Evolutionary conservation across 208 protist species (phyloP).

Genomic region (Crithidia sp.): DNA sequence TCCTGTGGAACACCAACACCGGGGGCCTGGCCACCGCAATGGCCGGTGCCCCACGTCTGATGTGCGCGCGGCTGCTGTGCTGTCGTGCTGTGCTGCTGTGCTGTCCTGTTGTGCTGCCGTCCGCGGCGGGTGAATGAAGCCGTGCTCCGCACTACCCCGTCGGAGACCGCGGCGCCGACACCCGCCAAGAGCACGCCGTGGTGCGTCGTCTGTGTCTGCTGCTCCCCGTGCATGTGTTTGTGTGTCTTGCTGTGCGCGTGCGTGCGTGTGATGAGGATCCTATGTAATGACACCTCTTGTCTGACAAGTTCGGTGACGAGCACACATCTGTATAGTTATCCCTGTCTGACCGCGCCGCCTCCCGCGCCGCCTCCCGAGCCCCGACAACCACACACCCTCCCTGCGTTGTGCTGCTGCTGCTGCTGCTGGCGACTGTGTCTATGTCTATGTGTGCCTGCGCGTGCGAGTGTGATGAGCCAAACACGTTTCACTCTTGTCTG

Average conservation of each 20-base stretch:
- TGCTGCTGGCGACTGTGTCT: too few relatives aligned
- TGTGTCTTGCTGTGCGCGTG: not conserved
- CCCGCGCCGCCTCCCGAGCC: not conserved
- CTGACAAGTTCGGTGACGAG: conserved; percentile 39
- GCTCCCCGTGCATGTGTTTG: too few relatives aligned
- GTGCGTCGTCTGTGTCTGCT: not conserved
- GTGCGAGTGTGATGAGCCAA: too few relatives aligned
- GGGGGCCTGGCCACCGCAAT: too few relatives aligned
- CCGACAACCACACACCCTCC: too few relatives aligned
- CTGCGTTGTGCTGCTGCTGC: too few relatives aligned
- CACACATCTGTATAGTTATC: conserved; percentile 49
- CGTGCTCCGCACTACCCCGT: conserved; percentile 15
- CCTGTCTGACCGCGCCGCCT: conserved; percentile 33
- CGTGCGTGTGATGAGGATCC: conserved; percentile 19
- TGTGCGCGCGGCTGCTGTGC: too few relatives aligned
- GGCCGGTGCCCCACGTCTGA: too few relatives aligned
- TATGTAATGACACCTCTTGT: conserved; percentile 47
- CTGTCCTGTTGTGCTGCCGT: not conserved
- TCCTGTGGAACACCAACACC: too few relatives aligned
- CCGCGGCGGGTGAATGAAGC: conserved; percentile 10
- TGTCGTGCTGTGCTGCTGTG: too few relatives aligned
- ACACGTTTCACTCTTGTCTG: too few relatives aligned
- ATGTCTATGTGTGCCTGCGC: too few relatives aligned
- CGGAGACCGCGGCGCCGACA: conserved; percentile 23
- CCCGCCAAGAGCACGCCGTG: conserved; percentile 10